phyloP scores from a whole-genome alignment of 2,329 filamentous ascomycete genomes.

The Aspergillus versicolor region DNA sequence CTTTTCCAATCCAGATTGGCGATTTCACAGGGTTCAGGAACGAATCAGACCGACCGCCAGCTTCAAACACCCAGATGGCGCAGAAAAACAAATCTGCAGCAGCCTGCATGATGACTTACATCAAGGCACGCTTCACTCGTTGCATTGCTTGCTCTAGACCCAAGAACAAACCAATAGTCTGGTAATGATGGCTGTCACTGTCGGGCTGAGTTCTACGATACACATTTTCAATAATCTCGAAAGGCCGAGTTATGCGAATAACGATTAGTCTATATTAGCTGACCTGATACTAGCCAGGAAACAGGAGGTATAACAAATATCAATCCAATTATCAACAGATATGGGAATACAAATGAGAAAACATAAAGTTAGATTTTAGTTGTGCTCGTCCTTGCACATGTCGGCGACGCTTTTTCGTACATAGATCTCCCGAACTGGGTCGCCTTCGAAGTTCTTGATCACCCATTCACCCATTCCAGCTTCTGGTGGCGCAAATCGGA shows the following conservation, averaged over 20 bases:
- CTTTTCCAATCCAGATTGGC: background rate
- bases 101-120: conserved; percentile 8
- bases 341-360: background rate
- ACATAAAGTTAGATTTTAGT: background rate
- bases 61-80: conserved; percentile 1
- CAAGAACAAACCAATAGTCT: background rate
- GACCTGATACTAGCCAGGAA: background rate
- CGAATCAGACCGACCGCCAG: background rate
- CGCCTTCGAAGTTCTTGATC: conserved; percentile 62
- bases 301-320: background rate
- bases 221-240: background rate
- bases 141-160: no score
- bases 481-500: conserved; percentile 59
- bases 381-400: conserved; percentile 29
- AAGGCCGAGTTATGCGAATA: background rate
- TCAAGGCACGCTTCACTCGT: background rate
- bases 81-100: conserved; percentile 8
- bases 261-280: background rate
- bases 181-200: background rate
- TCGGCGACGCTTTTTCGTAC: conserved; percentile 43
- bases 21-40: background rate
- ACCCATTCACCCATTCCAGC: conserved; percentile 72
- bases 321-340: background rate
- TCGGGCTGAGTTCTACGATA: background rate
- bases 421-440: conserved; percentile 69